Conservation (phyloP, 2,329 filamentous ascomycete species). For the Colletotrichum cuscutae region DNA sequence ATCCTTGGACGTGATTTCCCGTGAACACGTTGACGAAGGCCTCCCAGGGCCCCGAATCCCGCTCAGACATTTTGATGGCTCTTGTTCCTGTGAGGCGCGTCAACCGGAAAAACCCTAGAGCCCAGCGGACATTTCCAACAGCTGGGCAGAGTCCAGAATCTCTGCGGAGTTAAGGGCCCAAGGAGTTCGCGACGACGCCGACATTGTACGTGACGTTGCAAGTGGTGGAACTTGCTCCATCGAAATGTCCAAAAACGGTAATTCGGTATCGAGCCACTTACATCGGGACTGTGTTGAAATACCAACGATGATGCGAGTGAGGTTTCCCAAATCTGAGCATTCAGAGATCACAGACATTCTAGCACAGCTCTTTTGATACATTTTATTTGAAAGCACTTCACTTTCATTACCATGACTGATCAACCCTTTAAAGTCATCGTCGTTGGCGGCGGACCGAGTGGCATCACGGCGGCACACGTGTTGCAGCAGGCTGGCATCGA, state of each 20-base stretch:
- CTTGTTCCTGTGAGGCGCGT: background rate
- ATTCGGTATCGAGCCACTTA: background rate
- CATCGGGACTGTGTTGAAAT: background rate
- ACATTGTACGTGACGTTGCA: background rate
- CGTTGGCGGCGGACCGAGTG: constrained; percentile 45
- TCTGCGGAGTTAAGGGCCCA: background rate
- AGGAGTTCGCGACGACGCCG: background rate
- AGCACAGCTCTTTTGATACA: background rate
- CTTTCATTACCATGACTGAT: constrained; percentile 40
- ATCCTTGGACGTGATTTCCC: background rate
- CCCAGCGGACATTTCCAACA: background rate
- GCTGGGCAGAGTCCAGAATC: background rate
- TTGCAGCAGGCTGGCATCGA: constrained; percentile 45
- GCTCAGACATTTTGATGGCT: background rate
- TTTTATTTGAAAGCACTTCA: background rate
- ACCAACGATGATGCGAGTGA: background rate
- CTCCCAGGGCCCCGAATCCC: background rate
- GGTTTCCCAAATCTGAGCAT: background rate
- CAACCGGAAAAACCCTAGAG: background rate
- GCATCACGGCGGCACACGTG: constrained; percentile 43
- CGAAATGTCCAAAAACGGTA: background rate
- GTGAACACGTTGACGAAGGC: background rate
- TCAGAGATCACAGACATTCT: background rate
- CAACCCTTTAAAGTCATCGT: constrained; percentile 42
- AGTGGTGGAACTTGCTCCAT: background rate